These are phyloP conservation scores for Toxicodendron radicans DNA, from an alignment of 345 rosid genomes.

Conservation along the genomic window DNA sequence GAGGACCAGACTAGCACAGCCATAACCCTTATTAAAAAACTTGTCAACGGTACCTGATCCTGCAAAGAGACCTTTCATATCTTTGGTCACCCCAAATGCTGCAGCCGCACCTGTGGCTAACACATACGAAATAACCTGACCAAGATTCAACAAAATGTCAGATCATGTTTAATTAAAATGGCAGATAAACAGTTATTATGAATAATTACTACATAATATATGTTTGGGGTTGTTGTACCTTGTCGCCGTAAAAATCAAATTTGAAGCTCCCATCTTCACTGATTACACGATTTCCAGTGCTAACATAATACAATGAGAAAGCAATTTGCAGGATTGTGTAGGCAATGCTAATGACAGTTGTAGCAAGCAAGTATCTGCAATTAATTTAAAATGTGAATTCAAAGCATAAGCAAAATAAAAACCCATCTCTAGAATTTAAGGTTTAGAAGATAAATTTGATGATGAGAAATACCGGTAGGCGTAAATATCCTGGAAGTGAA, in stretches of 20 bases:
- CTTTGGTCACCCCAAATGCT: conserved; percentile 53
- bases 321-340: conserved; percentile 31
- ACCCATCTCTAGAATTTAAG: too few species aligned
- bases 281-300: conserved; percentile 16
- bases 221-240: conserved; percentile 10
- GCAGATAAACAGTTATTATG: too few species aligned
- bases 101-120: conserved; percentile 59
- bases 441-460: neutral
- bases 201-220: too few species aligned
- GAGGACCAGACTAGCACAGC: conserved; percentile 50
- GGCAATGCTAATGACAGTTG: conserved; percentile 31
- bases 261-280: conserved; percentile 7
- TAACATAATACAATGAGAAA: conserved; percentile 7
- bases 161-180: too few species aligned
- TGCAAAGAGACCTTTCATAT: conserved; percentile 31
- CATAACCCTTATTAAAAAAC: conserved; percentile 51
- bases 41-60: conserved; percentile 22
- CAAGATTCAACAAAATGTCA: neutral
- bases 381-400: neutral
- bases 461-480: conserved; percentile 23
- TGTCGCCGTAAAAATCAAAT: conserved; percentile 37
- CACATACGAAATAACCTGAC: conserved; percentile 42
- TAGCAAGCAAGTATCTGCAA: conserved; percentile 35
- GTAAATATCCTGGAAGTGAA: conserved; percentile 27
- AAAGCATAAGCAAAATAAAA: too few species aligned